Evolutionary conservation across 2,329 filamentous ascomycete genomes (phyloP), one percentile per base, ranked within the genome.

Genomic region (Aspergillus uvarum): DNA sequence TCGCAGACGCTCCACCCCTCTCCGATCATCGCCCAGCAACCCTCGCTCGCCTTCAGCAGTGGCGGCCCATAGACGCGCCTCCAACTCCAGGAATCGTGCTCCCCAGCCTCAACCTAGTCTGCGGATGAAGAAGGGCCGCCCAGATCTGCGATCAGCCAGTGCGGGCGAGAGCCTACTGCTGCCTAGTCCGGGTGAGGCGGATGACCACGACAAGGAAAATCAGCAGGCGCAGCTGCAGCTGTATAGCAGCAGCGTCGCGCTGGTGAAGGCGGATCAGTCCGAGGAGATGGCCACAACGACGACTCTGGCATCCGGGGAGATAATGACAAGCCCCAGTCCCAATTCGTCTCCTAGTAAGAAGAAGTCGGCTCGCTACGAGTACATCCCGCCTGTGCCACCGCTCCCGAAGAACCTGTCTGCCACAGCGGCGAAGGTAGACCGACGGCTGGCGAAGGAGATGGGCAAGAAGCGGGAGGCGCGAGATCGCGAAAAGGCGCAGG

Each of bases 361-460:
- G 38, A 63, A 57, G 51, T 31, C 44, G 11, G 54, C 63, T 22
- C 59, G 56, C 22, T 68, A 74, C 31, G 68, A 72, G 16, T 71
- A 76, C 51, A 73, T 78, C 53, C 76, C 76, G 2, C 76, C 76
- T 14, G 75, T 79, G 2, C 76, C 76, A 16, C 76, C 76, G 2
- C 62, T 79, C 0, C 76, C 76, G 0, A 72, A 74, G 29, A 71
- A 75, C 19, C 63, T 75, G 22, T 66, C 68, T 8, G 62, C 59
- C 6, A 69, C 70, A 31, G 67, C 71, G 16, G 69, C 70, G 2
- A 73, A 71, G 57, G 63, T 70, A 12, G 67, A 67, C 55, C 57
- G 57, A n/a, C 63, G 58, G 2, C 56, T 62, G 16, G 70, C 63
- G 2, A 68, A 59, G 48, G 67, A 70, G 31, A 64, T 66, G 14